A percentile compares a stretch with the other conserved stretches of the same genome.
phyloP scores from a whole-genome alignment of 2,329 filamentous ascomycete genomes.

The Penicillium sp. region DNA sequence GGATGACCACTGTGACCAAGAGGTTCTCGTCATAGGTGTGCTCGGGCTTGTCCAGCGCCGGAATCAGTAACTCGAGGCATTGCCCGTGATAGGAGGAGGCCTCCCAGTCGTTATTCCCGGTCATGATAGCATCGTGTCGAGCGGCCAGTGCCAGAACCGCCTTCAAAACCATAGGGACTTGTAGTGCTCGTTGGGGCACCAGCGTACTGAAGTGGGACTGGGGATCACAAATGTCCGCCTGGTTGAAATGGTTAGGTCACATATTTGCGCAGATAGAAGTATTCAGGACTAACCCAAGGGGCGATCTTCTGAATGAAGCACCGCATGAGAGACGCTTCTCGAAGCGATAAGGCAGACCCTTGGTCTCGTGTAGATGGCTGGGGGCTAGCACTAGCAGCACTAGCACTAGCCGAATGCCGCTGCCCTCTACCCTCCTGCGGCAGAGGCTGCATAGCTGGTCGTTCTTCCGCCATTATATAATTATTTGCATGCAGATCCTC shows the following conservation, averaged over 20 bases:
- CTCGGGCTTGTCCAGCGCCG: conserved; percentile 44
- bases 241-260: not conserved
- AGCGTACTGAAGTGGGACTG: conserved; percentile 46
- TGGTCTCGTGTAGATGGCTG: conserved; percentile 10
- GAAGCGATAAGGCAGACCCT: conserved; percentile 19
- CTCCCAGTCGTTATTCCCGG: conserved; percentile 40
- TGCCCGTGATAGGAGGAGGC: conserved; percentile 48
- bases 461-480: not conserved
- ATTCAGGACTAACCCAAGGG: conserved; percentile 28
- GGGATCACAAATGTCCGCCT: conserved; percentile 38
- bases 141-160: conserved; percentile 50
- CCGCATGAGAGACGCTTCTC: conserved; percentile 36
- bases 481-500: not conserved
- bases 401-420: not conserved
- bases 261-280: not conserved
- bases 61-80: conserved; percentile 49
- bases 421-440: not conserved
- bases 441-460: not conserved
- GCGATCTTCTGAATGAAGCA: conserved; percentile 36
- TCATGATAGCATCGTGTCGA: conserved; percentile 45
- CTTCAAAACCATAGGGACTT: conserved; percentile 49
- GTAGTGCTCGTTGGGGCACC: conserved; percentile 48
- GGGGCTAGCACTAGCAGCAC: conserved; percentile 12
- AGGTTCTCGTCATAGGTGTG: conserved; percentile 49
- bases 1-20: conserved; percentile 50